These are phyloP conservation scores for Entomortierella parvispora DNA, from an alignment of 192 early-diverging fungal species.

Conservation along the genomic window DNA sequence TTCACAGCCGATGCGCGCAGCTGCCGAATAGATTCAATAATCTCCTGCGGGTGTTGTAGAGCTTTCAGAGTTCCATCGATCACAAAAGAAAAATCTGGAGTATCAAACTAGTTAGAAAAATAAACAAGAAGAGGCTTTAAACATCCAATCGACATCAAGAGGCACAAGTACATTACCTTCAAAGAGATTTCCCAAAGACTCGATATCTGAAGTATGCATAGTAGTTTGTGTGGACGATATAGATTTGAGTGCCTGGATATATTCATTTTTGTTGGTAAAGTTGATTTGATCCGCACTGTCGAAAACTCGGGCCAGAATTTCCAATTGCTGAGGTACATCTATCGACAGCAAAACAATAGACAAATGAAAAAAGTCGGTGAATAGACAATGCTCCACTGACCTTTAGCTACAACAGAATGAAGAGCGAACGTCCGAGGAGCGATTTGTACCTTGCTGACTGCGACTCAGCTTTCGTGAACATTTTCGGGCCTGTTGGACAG, in stretches of 20 bases:
- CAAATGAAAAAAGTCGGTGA: not conserved
- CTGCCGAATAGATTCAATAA: slow-evolving; percentile 33
- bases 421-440: too few species aligned
- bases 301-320: slow-evolving; percentile 19
- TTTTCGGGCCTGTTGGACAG: slow-evolving; percentile 26
- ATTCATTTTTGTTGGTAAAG: slow-evolving; percentile 34
- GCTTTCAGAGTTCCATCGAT: slow-evolving; percentile 48
- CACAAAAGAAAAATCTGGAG: slow-evolving; percentile 47
- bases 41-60: slow-evolving; percentile 32
- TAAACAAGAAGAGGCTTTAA: not conserved
- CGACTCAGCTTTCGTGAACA: slow-evolving; percentile 27
- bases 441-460: slow-evolving; percentile 46
- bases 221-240: slow-evolving; percentile 41
- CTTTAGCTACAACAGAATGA: too few species aligned
- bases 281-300: slow-evolving; percentile 13
- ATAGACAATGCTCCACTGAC: too few species aligned
- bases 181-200: slow-evolving; percentile 47
- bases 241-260: slow-evolving; percentile 14
- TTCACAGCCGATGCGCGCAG: slow-evolving; percentile 10
- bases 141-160: not conserved
- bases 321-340: slow-evolving; percentile 51
- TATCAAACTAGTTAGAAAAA: not conserved
- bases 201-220: slow-evolving; percentile 42
- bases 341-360: not conserved
- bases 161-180: slow-evolving; percentile 18